Percentiles rank a stretch among this genome's conserved stretches.
These are phyloP conservation scores for Ilex aquifolium DNA, from an alignment of 257 asterid species.

Conservation along the genomic window DNA sequence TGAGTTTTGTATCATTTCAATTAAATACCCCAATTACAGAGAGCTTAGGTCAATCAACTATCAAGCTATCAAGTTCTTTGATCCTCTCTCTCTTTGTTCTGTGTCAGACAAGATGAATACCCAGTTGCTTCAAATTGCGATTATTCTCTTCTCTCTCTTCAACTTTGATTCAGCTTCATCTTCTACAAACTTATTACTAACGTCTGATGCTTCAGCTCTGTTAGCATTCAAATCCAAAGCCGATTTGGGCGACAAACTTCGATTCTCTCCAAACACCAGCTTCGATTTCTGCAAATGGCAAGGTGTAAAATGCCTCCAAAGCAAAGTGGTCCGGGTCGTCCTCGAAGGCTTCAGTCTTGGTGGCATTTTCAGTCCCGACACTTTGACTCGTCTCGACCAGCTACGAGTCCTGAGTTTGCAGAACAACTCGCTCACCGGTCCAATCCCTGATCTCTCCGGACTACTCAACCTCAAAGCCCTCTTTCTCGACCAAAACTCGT, in stretches of 20 bases:
- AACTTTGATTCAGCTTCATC: conserved; percentile 10
- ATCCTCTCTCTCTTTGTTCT: no score
- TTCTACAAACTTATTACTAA: conserved; percentile 5
- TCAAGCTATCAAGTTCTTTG: no score
- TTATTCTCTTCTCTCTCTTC: conserved; percentile 13
- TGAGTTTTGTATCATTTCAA: no score
- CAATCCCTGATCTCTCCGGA: conserved; percentile 67
- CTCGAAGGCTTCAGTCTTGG: conserved; percentile 41
- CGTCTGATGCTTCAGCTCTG: conserved; percentile 52
- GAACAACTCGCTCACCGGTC: conserved; percentile 77
- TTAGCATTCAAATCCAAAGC: conserved; percentile 65
- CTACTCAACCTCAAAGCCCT: conserved; percentile 54
- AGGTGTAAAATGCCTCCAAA: conserved; percentile 46
- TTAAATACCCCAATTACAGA: no score
- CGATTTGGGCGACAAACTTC: conserved; percentile 35
- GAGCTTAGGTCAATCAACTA: no score
- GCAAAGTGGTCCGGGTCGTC: conserved; percentile 39
- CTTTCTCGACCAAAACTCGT: conserved; percentile 50
- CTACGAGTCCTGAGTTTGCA: conserved; percentile 70
- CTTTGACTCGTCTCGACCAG: conserved; percentile 47
- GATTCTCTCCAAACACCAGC: conserved; percentile 24
- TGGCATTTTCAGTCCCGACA: conserved; percentile 45
- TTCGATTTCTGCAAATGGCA: conserved; percentile 60
- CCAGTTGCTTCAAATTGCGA: conserved; percentile 8
- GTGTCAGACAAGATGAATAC: conserved; percentile 8